Conservation (phyloP, 1,284 basidiomycete species). For the Melampsora larici-populina region DNA sequence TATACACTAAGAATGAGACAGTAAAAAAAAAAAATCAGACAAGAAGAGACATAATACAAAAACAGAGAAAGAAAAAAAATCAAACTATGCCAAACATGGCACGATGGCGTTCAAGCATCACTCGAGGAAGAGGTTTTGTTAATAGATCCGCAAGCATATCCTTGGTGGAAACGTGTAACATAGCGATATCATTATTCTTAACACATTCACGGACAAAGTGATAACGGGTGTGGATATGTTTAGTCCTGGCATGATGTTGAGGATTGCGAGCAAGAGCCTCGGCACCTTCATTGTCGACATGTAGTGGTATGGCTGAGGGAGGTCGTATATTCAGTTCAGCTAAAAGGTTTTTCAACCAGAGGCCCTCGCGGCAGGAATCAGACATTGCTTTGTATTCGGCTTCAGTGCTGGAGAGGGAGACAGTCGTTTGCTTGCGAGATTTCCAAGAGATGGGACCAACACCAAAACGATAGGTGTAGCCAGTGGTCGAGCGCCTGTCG, state of each 20-base stretch:
- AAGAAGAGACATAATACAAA: no score
- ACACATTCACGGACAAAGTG: conserved; percentile 57
- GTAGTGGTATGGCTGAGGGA: no score
- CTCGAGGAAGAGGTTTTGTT: not conserved
- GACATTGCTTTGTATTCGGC: no score
- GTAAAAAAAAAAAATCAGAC: no score
- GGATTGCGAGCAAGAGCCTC: conserved; percentile 4
- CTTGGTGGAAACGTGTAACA: conserved; percentile 51
- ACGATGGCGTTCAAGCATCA: not conserved
- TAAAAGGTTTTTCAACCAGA: not conserved
- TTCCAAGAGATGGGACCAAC: conserved; percentile 1
- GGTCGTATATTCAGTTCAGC: not conserved
- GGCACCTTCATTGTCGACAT: not conserved
- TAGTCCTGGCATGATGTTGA: conserved; percentile 52
- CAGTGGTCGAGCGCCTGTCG: not conserved
- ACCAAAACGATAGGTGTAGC: not conserved
- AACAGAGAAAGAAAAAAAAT: no score
- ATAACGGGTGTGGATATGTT: conserved; percentile 57
- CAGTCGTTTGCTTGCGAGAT: not conserved
- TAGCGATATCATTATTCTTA: conserved; percentile 48
- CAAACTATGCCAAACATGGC: no score
- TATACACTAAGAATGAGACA: no score
- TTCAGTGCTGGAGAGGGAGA: not conserved
- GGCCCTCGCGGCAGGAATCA: no score
- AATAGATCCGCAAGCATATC: conserved; percentile 57